Percentiles rank a stretch among this genome's conserved stretches.
phyloP scores from a whole-genome alignment of 768 basidiomycete species.

The Pulveroboletus sp. region DNA sequence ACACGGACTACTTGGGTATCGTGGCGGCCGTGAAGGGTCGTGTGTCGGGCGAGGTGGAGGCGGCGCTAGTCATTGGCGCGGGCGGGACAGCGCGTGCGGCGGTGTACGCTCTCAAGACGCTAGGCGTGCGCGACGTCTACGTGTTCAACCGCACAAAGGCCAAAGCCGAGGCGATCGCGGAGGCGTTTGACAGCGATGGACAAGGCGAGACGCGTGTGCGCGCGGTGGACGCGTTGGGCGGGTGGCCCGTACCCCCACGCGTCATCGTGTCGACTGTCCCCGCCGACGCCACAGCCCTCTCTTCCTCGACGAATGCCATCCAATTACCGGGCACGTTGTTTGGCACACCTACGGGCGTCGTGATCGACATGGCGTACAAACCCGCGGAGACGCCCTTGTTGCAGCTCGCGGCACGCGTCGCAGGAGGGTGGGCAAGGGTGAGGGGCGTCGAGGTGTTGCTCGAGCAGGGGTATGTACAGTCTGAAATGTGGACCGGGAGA shows the following conservation, averaged over 20 bases:
- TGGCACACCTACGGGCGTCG: conserved; percentile 59
- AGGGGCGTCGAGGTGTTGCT: conserved; percentile 81
- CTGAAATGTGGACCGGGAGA: conserved; percentile 77
- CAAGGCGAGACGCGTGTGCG: conserved; percentile 43
- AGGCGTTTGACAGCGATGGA: conserved; percentile 48
- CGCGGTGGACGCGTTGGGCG: conserved; percentile 55
- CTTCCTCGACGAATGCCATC: conserved; percentile 31
- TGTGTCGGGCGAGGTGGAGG: conserved; percentile 34
- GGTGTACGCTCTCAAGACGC: conserved; percentile 76
- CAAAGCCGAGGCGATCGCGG: conserved; percentile 70
- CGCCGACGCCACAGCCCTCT: conserved; percentile 51
- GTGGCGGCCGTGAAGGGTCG: conserved; percentile 48
- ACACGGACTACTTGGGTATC: conserved; percentile 96
- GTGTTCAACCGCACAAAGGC: conserved; percentile 80
- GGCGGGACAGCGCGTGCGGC: conserved; percentile 95
- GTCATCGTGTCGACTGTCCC: conserved; percentile 92
- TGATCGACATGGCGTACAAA: conserved; percentile 94
- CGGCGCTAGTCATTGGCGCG: conserved; percentile 87
- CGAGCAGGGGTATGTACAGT: conserved; percentile 87
- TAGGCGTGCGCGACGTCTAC: conserved; percentile 72
- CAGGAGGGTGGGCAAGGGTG: conserved; percentile 63
- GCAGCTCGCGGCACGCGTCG: conserved; percentile 52
- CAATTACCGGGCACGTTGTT: conserved; percentile 60
- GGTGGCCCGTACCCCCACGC: conserved; percentile 57
- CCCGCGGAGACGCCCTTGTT: conserved; percentile 84